Base-by-base conservation (phyloP, 1,139 yeast genomes). In the Yamadazyma jaroonii region DNA sequence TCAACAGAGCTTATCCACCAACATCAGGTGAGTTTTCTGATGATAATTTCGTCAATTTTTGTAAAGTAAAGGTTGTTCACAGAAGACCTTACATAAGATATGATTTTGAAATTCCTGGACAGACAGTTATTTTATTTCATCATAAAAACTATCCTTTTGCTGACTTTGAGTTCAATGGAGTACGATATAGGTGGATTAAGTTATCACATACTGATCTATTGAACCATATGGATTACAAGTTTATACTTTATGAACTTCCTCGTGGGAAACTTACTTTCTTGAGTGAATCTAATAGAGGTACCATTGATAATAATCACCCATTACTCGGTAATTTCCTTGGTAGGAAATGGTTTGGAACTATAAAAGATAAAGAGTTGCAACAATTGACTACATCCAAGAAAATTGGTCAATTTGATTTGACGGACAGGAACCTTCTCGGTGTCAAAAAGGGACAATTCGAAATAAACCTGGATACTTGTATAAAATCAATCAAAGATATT, bases 61-160 rank as follows among this genome's bases (percentile, higher is more conserved):
- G 35, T 26, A 14, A 14, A 17, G 22, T 32, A 9, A 24, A 8
- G n/a, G 13, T 12, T 5, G 11, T 22, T 4, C 9, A 11, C 3
- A 32, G 9, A n/a, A 15, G 23, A 7, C 6, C 7, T 3, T 13
- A 13, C 20, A 25, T 9, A 15, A 13, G 25, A 27, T 33, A 33
- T 11, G 25, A 26, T 2, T 8, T 33, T 12, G n/a, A 26, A 13
- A 25, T 33, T 13, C 3, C 13, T 6, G 25, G 14, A n/a, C 7
- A 8, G 8, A n/a, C 10, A 4, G 26, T 33, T n/a, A 11, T 6
- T 8, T 3, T 34, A 8, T 27, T 17, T 12, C 36, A 28, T 22
- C 36, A 34, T 15, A 34, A 28, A 11, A 27, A 28, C 6, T 34
- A 28, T 15, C 36, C 36, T 9, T 28, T 34, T 21, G 25, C 32